These are phyloP conservation scores for Oxyria digyna DNA, from an alignment of 148 eudicot species.

Conservation along the genomic window DNA sequence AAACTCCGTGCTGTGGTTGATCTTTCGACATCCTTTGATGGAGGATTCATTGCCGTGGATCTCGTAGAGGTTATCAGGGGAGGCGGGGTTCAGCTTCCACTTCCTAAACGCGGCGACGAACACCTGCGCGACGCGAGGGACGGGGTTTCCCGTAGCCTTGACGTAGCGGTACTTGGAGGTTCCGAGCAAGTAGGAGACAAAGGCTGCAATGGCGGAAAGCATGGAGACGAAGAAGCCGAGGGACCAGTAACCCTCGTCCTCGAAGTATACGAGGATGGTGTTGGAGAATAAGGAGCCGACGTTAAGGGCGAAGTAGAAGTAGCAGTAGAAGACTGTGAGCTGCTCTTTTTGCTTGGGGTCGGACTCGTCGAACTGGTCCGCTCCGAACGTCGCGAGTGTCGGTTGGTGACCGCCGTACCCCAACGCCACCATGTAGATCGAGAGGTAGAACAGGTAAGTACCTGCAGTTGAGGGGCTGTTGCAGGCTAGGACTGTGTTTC, in stretches of 20 bases:
- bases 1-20: constrained; percentile 42
- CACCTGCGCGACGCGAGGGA: constrained; percentile 76
- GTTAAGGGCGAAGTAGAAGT: constrained; percentile 86
- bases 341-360: constrained; percentile 22
- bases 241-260: constrained; percentile 74
- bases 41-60: constrained; percentile 57
- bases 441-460: constrained; percentile 36
- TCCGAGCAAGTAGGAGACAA: constrained; percentile 38
- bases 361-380: constrained; percentile 70
- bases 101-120: constrained; percentile 57
- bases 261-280: constrained; percentile 71
- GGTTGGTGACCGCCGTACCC: constrained; percentile 99
- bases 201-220: constrained; percentile 41
- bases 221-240: constrained; percentile 61
- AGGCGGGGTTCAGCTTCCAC: constrained; percentile 16
- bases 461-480: constrained; percentile 24
- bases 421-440: constrained; percentile 77
- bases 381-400: constrained; percentile 76
- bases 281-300: constrained; percentile 75
- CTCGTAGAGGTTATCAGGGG: constrained; percentile 46
- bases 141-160: constrained; percentile 69
- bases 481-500: constrained; percentile 38
- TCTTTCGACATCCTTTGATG: constrained; percentile 86
- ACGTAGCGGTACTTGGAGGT: constrained; percentile 40
- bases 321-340: constrained; percentile 52